Conservation (phyloP, 2,329 filamentous ascomycete species). For the Cordyceps cateniannulata region DNA sequence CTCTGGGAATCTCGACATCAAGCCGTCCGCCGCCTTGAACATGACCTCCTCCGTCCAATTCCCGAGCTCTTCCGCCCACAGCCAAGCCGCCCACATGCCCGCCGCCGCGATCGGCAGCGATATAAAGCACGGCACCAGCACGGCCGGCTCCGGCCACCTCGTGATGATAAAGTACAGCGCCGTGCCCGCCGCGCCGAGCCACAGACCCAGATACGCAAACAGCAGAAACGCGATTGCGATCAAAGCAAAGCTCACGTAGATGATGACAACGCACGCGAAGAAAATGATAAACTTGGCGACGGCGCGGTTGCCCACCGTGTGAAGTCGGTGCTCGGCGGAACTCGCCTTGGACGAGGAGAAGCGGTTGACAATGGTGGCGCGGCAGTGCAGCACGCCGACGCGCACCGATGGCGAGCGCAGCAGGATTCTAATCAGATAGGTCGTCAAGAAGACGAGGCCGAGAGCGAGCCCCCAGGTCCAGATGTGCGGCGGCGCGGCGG, state of each 20-base stretch:
- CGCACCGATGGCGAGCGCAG: constrained; percentile 21
- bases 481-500: constrained; percentile 21
- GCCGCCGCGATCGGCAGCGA: constrained; percentile 13
- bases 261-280: constrained; percentile 6
- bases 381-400: constrained; percentile 15
- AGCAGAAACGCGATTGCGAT: constrained; percentile 8
- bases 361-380: constrained; percentile 22
- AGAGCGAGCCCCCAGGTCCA: constrained; percentile 24
- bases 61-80: constrained; percentile 13
- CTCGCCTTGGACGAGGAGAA: constrained; percentile 19
- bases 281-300: constrained; percentile 16
- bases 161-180: constrained; percentile 24
- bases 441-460: constrained; percentile 16
- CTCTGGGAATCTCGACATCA: constrained; percentile 7
- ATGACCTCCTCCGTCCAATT: background rate
- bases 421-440: constrained; percentile 21
- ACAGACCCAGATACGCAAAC: constrained; percentile 14
- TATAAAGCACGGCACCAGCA: constrained; percentile 22
- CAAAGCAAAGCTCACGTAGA: background rate
- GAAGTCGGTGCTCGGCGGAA: constrained; percentile 19
- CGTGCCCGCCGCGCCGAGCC: constrained; percentile 19
- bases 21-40: background rate
- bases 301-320: constrained; percentile 22
- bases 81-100: constrained; percentile 12
- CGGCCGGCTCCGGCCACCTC: constrained; percentile 21